Conservation (phyloP, 2,329 filamentous ascomycete genomes). For the Trichoderma sp. region DNA sequence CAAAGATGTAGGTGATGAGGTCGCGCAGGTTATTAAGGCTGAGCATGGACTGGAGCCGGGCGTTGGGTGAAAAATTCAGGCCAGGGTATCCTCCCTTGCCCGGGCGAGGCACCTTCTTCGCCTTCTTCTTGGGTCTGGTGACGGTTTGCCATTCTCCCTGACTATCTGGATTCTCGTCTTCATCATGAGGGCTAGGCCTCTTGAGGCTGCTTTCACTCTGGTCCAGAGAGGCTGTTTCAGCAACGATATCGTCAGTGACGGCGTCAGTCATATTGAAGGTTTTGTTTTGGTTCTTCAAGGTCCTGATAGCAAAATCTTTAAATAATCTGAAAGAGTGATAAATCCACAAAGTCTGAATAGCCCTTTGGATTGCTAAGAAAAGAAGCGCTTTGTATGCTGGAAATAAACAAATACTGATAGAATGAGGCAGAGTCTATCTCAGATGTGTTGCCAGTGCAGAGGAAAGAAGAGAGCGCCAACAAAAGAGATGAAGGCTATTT, state of each 20-base stretch:
- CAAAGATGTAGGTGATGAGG: conserved; percentile 66
- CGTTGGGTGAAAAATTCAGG: conserved; percentile 58
- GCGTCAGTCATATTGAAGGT: conserved; percentile 23
- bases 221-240: conserved; percentile 22
- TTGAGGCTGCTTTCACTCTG: conserved; percentile 49
- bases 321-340: neutral
- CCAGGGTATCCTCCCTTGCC: conserved; percentile 60
- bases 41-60: conserved; percentile 62
- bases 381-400: neutral
- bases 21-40: conserved; percentile 64
- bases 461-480: neutral
- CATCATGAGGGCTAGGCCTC: conserved; percentile 51
- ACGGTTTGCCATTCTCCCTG: conserved; percentile 57
- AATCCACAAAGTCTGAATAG: conserved; percentile 11
- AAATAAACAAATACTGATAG: neutral
- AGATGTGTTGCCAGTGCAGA: neutral
- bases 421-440: neutral
- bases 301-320: neutral
- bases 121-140: conserved; percentile 56
- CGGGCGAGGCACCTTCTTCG: conserved; percentile 61
- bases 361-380: neutral
- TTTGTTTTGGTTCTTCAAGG: neutral
- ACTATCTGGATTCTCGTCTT: conserved; percentile 34
- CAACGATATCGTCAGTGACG: conserved; percentile 16
- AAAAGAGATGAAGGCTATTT: neutral